Evolutionary conservation across 2,329 filamentous ascomycete genomes (phyloP), one percentile per base, ranked within the genome.

Genomic region (Verticillium dahliae): DNA sequence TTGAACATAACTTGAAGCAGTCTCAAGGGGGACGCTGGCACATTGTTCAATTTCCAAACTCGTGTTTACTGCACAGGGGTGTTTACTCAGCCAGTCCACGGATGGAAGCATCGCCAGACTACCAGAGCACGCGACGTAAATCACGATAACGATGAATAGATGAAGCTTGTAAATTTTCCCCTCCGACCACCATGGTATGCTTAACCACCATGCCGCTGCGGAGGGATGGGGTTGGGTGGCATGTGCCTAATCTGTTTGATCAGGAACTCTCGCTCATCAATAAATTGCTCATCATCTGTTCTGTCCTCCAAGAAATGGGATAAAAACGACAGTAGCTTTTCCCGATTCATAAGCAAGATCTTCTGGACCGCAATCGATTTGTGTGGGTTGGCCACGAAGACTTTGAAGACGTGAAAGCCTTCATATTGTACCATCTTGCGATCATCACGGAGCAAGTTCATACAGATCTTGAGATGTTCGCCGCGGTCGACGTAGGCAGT

Each of bases 401-500:
- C 94, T 81, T 99, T 99, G 84, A 99, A 99, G 52, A 99, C 94
- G 73, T 99, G 95, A 74, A 99, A 99, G 7, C 93, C 95, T 75
- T 99, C 95, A 74, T 99, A 99, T 76, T 98, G 95, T 65, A 99
- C 95, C 93, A 99, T 99, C 76, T 96, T 95, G 68, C 94, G 87
- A 75, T 98, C 94, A 74, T 98, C 95, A 67, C 92, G 89, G 64
- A 99, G 80, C 63, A 99, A 82, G 75, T 96, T 98, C 95, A 99
- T 99, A 79, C 93, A 95, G 66, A 98, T 90, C 79, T 99, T 99
- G 68, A 99, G 84, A 72, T 99, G 93, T 73, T 98, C 94, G 63
- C 93, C 93, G 57, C 90, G 89, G 74, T 97, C 93, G 62, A 99
- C 95, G 73, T 98, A 99, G 65, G 90, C 87, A 62, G 94, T 98